These are phyloP conservation scores for Trametes cinnabarina DNA, from an alignment of 768 basidiomycete species.

Conservation along the genomic window DNA sequence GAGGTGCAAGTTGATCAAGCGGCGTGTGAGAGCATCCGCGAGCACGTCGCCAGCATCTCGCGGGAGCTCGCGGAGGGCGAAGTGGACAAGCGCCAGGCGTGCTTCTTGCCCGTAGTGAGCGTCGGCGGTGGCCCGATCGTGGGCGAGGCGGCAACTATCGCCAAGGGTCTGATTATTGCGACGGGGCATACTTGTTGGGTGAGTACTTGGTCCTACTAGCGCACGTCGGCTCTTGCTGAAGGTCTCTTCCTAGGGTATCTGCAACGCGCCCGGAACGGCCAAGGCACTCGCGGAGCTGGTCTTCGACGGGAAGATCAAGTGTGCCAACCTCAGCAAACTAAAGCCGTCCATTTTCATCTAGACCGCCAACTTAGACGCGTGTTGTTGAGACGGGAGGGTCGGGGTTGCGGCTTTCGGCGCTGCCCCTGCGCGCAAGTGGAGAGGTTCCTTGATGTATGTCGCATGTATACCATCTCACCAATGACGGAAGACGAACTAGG, in stretches of 20 bases:
- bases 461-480: too few relatives aligned
- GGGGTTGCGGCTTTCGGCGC: too few relatives aligned
- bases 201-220: slow-evolving; percentile 30
- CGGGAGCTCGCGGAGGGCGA: slow-evolving; percentile 51
- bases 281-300: slow-evolving; percentile 68
- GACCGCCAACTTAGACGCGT: too few relatives aligned
- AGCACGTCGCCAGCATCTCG: slow-evolving; percentile 62
- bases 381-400: too few relatives aligned
- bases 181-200: slow-evolving; percentile 84
- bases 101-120: slow-evolving; percentile 69
- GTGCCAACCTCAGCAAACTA: slow-evolving; percentile 52
- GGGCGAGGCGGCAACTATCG: slow-evolving; percentile 54
- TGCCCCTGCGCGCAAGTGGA: too few relatives aligned
- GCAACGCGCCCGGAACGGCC: slow-evolving; percentile 83
- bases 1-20: slow-evolving; percentile 57
- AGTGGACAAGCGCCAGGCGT: slow-evolving; percentile 62
- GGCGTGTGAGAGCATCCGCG: slow-evolving; percentile 55
- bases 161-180: slow-evolving; percentile 66
- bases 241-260: slow-evolving; percentile 57
- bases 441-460: too few relatives aligned
- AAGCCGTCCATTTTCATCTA: slow-evolving; percentile 33
- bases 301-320: slow-evolving; percentile 60
- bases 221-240: not conserved
- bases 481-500: too few relatives aligned
- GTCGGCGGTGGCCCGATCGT: slow-evolving; percentile 67